A percentile compares a stretch with the other conserved stretches of the same genome.
These are phyloP conservation scores for Ceratobasidium sp. DNA, from an alignment of 1,284 basidiomycete genomes.

Conservation along the genomic window DNA sequence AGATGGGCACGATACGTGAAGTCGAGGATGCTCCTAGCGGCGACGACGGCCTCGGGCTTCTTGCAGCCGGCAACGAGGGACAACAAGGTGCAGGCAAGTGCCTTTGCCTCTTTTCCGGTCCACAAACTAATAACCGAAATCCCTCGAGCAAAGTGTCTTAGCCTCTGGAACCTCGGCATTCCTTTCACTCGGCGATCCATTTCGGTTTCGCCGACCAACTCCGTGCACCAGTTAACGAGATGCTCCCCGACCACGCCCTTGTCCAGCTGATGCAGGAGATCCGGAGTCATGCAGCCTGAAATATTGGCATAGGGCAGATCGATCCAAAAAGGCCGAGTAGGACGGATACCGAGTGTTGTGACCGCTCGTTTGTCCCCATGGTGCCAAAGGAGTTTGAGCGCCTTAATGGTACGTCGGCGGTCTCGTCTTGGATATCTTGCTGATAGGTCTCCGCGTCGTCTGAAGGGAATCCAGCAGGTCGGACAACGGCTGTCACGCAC, in stretches of 20 bases:
- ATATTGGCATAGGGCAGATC: slow-evolving; percentile 55
- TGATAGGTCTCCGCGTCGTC: not conserved
- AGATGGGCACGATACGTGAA: slow-evolving; percentile 35
- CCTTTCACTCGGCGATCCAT: slow-evolving; percentile 50
- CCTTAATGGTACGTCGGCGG: not conserved
- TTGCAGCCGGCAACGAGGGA: not conserved
- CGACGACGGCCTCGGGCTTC: slow-evolving; percentile 31
- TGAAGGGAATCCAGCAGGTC: not conserved
- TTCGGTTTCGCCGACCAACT: slow-evolving; percentile 44
- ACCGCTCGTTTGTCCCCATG: slow-evolving; percentile 4
- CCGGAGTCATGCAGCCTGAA: slow-evolving; percentile 54
- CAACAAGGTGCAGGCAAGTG: slow-evolving; percentile 35
- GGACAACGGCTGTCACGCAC: slow-evolving; percentile 39
- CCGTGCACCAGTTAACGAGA: slow-evolving; percentile 54
- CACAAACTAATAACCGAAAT: slow-evolving; percentile 24
- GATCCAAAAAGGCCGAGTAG: slow-evolving; percentile 56
- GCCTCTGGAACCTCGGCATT: slow-evolving; percentile 36
- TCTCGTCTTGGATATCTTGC: not conserved
- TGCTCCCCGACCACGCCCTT: slow-evolving; percentile 57
- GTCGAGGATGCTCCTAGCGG: slow-evolving; percentile 50
- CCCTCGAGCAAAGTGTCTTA: not conserved
- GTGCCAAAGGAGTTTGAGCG: not conserved
- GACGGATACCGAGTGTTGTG: slow-evolving; percentile 33
- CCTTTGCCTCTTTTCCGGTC: slow-evolving; percentile 46
- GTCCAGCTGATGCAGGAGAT: slow-evolving; percentile 57